Base-by-base conservation (phyloP, 805 yeast species). In the Lachancea quebecensis region DNA sequence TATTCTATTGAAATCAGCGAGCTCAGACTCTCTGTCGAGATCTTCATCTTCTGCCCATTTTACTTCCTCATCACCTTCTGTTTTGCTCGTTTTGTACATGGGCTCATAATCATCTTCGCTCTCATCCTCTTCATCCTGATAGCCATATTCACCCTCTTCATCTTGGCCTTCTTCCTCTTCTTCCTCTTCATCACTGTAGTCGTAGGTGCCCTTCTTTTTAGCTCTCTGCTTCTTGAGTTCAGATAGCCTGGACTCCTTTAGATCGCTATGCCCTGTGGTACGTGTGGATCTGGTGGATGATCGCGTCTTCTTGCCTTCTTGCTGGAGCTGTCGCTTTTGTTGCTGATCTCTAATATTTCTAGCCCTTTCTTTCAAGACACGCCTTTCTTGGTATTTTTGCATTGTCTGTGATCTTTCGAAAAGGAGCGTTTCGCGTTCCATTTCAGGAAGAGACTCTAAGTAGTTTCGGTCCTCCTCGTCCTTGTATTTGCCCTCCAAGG, bases 361-460 rank as follows among this genome's bases (percentile, higher is more conserved):
- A 55, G 87, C 83, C 66, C 98, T 83, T 60, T 87, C 82, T 27
- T 85, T 88, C 57, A 95, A 78, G 56, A 84, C 81, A 62, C 78
- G 77, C 59, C 88, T 79, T 67, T 93, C 98, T 48, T 85, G 81
- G 66, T 73, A 90, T 53, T 85, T 80, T 64, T 91, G 95, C 80
- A 87, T 78, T 50, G 86, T 95, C 66, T 89, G 96, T 8, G 87
- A 78, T 66, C 99, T 86, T 46, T 91, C 98, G 56, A 87, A 93
- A 45, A 93, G 74, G 45, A 89, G 78, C 55, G 85, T 82, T 70
- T 93, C 99, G 59, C 98, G 83, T 58, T 86, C 86, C 64, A 93
- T 78, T 71, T 93, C 99, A 45, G 91, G 95, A 81, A 93, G 75
- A 0, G 72, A 61, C 39, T 74, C 81, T 58, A 85, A 70, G 44